Evolutionary conservation across 805 yeast genomes (phyloP), one percentile per base, ranked within the genome.

Genomic region (Lipomyces yamanashiensis): DNA sequence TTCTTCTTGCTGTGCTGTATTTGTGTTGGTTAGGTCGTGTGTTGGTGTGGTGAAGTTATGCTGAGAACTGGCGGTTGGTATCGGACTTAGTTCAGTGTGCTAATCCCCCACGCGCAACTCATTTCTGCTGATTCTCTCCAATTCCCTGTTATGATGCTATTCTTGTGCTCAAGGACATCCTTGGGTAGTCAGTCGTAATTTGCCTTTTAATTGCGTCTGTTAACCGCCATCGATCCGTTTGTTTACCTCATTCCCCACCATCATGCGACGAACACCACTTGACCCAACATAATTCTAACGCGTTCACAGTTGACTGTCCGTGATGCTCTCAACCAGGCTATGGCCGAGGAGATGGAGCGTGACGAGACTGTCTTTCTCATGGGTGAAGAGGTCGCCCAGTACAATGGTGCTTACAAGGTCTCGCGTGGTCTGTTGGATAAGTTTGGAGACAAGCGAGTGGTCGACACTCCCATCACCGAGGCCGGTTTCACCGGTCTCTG

Each of bases 381-480:
- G 85, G 99, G 99, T 79, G 99, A 95, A 82, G 99, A 95, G 80
- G 99, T 95, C 70, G 99, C 97, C 51, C 98, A 93, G 79, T 95
- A 95, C 81, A 92, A 95, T 77, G 99, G 99, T 82, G 99, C 99
- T 65, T 95, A 95, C 83, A 95, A 95, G 82, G 88, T 95, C 69
- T 89, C 98, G 69, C 87, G 96, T 76, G 99, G 99, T 41, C 84
- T 95, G 69, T 84, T 95, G 74, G 99, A 95, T 79, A 85, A 96
- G 77, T 92, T 92, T 74, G 98, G 98, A 68, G 96, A 92, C 76
- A 86, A 89, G 78, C 87, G 98, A 80, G 88, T 92, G 64, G 84
- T 92, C 67, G 98, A 92, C 79, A 92, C 98, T 68, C 99, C 99
- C 69, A 95, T 95, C 78, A 95, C 99, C 61, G 99, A 95, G 81